These are phyloP conservation scores for Hanseniaspora opuntiae DNA, from an alignment of 805 yeast species.

Conservation along the genomic window DNA sequence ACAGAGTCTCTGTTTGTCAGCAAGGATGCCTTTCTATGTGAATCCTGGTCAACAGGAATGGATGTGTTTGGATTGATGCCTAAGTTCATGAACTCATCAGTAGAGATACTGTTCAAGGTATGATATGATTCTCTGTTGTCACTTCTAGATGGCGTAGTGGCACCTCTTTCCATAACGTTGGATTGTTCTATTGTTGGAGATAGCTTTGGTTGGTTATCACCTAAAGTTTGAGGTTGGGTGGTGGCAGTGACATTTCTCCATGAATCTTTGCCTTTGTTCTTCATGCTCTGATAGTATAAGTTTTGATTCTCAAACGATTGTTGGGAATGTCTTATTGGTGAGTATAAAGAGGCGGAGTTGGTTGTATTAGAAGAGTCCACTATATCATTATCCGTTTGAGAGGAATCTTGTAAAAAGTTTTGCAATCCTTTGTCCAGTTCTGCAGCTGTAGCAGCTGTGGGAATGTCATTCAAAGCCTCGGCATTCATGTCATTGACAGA, in stretches of 20 bases:
- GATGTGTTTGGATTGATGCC: constrained; percentile 22
- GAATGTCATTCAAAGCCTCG: constrained; percentile 17
- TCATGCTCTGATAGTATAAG: constrained; percentile 24
- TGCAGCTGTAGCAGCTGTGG: constrained; percentile 8
- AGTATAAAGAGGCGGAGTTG: constrained; percentile 19
- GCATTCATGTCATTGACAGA: constrained; percentile 13
- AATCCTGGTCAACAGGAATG: constrained; percentile 49
- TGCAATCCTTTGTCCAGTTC: constrained; percentile 9
- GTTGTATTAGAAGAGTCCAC: constrained; percentile 17
- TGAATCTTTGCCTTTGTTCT: constrained; percentile 32
- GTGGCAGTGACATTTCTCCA: constrained; percentile 39
- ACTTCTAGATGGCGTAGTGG: neutral
- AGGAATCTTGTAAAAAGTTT: constrained; percentile 14
- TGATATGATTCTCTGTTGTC: constrained; percentile 47
- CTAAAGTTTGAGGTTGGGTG: neutral
- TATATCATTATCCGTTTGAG: constrained; percentile 13
- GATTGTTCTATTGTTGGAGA: constrained; percentile 17
- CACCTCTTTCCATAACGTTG: constrained; percentile 27
- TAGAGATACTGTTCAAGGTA: constrained; percentile 72
- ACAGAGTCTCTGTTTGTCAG: constrained; percentile 32
- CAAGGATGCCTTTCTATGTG: constrained; percentile 29
- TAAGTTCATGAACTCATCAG: constrained; percentile 69
- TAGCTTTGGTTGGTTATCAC: neutral
- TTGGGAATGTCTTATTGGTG: constrained; percentile 16
- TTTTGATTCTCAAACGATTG: constrained; percentile 16